Conservation (phyloP, 306 rosid species). For the Ormosia semicastrata region DNA sequence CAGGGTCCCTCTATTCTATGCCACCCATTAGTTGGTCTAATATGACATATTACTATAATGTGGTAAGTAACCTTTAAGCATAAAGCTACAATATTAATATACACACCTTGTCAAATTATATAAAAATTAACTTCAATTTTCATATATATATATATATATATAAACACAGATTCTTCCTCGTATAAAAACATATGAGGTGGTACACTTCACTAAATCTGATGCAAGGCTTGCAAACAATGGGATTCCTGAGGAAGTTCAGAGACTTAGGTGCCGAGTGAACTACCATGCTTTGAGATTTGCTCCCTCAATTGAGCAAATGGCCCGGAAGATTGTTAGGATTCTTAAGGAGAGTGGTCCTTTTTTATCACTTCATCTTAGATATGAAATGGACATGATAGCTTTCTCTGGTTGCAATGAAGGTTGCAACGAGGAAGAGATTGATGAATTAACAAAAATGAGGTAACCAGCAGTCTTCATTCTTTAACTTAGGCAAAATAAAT, state of each 20-base stretch:
- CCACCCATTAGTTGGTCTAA: constrained; percentile 89
- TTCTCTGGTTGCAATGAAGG: constrained; percentile 85
- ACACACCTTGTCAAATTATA: background rate
- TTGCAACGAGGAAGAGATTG: constrained; percentile 53
- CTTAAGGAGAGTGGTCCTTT: constrained; percentile 70
- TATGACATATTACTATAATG: constrained; percentile 61
- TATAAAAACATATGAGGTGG: constrained; percentile 49
- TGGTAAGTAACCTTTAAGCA: constrained; percentile 36
- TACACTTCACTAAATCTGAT: constrained; percentile 73
- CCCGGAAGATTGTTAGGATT: constrained; percentile 53
- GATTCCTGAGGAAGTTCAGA: constrained; percentile 65
- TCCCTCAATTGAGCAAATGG: constrained; percentile 55
- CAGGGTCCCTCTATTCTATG: constrained; percentile 49
- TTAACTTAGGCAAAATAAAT: background rate
- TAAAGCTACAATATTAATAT: background rate
- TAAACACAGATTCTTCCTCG: constrained; percentile 66
- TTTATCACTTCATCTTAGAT: constrained; percentile 79
- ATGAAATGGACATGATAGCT: constrained; percentile 90
- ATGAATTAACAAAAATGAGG: constrained; percentile 73
- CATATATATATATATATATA: too few relatives aligned
- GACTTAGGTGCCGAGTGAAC: constrained; percentile 65
- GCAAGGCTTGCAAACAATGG: constrained; percentile 74
- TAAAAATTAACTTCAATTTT: background rate
- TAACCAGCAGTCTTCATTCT: background rate
- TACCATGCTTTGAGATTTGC: constrained; percentile 65